Evolutionary conservation across 2,329 filamentous ascomycete genomes (phyloP).

Genomic region (Stenocarpella maydis): DNA sequence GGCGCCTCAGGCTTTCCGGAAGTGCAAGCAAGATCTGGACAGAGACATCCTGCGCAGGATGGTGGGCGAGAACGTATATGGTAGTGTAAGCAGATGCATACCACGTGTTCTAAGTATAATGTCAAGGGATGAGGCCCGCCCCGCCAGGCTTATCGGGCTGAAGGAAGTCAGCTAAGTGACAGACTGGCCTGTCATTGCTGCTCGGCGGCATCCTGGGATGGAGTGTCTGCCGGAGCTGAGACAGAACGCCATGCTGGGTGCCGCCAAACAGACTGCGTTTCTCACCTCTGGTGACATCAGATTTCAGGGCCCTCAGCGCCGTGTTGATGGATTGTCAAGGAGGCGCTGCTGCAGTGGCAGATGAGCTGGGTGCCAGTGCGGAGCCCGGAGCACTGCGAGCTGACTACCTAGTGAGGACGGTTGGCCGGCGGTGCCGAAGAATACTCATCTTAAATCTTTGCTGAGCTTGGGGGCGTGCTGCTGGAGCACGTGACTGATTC

Average conservation of each 20-base stretch:
- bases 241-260: neutral
- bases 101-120: neutral
- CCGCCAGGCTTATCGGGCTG: neutral
- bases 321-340: neutral
- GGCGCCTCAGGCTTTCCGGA: neutral
- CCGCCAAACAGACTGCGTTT: neutral
- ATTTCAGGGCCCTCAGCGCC: neutral
- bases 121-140: neutral
- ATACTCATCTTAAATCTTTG: neutral
- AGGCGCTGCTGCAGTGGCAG: neutral
- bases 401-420: neutral
- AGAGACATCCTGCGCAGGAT: neutral
- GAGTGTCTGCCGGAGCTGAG: neutral
- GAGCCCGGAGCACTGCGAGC: neutral
- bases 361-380: neutral
- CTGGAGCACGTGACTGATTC: neutral
- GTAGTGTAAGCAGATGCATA: neutral
- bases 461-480: neutral
- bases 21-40: slow-evolving; percentile 4
- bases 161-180: slow-evolving; percentile 13
- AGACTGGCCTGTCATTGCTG: neutral
- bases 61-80: neutral
- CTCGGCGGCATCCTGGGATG: neutral
- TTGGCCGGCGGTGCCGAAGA: neutral
- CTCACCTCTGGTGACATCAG: neutral